These are phyloP conservation scores for Chara braunii DNA, from an alignment of 139 green algal genomes.

Conservation along the genomic window DNA sequence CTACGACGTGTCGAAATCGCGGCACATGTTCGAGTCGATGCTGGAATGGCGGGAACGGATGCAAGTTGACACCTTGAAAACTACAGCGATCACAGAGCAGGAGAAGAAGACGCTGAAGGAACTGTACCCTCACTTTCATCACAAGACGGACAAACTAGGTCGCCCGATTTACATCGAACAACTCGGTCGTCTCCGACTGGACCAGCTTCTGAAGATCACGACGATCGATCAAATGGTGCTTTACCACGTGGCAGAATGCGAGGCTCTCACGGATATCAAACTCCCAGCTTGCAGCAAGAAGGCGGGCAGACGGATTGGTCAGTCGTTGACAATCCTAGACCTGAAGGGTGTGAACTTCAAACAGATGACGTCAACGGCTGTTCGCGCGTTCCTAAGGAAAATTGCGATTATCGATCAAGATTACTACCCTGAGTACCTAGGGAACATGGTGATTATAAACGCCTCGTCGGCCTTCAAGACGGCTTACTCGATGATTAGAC, in stretches of 20 bases:
- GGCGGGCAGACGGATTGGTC: conserved; percentile 15
- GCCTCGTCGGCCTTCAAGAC: conserved; percentile 39
- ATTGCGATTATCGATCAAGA: neutral
- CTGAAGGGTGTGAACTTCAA: conserved; percentile 10
- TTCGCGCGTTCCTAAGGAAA: neutral
- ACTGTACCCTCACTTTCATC: conserved; percentile 71
- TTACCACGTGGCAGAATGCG: conserved; percentile 38
- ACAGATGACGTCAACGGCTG: neutral
- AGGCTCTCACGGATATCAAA: conserved; percentile 23
- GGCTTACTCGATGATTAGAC: conserved; percentile 36
- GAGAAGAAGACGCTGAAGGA: conserved; percentile 78
- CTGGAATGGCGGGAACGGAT: no score
- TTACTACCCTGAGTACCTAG: conserved; percentile 15
- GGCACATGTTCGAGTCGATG: no score
- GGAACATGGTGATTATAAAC: conserved; percentile 46
- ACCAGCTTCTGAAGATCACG: conserved; percentile 19
- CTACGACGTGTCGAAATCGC: no score
- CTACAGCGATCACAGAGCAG: no score
- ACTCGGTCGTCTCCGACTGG: conserved; percentile 13
- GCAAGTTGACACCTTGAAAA: no score
- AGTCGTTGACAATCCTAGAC: conserved; percentile 31
- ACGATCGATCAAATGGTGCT: conserved; percentile 24
- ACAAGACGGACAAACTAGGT: conserved; percentile 59
- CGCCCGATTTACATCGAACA: conserved; percentile 35
- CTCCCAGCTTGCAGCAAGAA: conserved; percentile 28